Conservation (phyloP, 495 filamentous ascomycete genomes). For the Extremus antarcticus region DNA sequence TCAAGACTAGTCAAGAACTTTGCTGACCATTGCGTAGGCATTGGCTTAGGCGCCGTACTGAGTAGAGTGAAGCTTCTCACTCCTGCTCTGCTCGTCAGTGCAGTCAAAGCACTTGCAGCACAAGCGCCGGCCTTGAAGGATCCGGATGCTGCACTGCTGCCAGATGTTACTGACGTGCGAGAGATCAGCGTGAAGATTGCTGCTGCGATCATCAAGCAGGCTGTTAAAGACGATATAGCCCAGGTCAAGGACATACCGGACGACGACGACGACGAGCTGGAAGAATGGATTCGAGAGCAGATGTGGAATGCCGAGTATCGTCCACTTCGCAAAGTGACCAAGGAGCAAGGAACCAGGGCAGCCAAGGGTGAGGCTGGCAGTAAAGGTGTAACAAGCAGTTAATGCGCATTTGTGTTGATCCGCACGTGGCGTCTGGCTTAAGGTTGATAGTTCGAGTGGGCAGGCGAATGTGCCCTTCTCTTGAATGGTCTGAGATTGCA, state of each 20-base stretch:
- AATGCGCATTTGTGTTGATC: no score
- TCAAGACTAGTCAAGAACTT: not conserved
- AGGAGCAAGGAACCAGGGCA: constrained; percentile 37
- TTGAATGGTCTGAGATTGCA: not conserved
- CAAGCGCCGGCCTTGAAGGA: constrained; percentile 57
- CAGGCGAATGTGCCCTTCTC: not conserved
- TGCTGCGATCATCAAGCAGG: constrained; percentile 61
- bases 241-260: constrained; percentile 48
- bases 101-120: constrained; percentile 59
- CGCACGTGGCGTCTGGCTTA: no score
- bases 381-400: not conserved
- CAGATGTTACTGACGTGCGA: constrained; percentile 65
- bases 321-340: constrained; percentile 46
- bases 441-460: not conserved
- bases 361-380: constrained; percentile 50
- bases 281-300: constrained; percentile 75
- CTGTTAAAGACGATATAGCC: constrained; percentile 57
- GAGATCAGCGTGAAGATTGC: constrained; percentile 71
- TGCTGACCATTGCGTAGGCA: constrained; percentile 23
- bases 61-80: constrained; percentile 50
- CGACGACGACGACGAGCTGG: constrained; percentile 41
- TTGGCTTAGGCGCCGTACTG: constrained; percentile 70
- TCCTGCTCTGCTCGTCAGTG: constrained; percentile 73
- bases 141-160: constrained; percentile 49
- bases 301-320: constrained; percentile 82